Conservation (phyloP, 768 basidiomycete genomes). For the Leccinellum luteum region DNA sequence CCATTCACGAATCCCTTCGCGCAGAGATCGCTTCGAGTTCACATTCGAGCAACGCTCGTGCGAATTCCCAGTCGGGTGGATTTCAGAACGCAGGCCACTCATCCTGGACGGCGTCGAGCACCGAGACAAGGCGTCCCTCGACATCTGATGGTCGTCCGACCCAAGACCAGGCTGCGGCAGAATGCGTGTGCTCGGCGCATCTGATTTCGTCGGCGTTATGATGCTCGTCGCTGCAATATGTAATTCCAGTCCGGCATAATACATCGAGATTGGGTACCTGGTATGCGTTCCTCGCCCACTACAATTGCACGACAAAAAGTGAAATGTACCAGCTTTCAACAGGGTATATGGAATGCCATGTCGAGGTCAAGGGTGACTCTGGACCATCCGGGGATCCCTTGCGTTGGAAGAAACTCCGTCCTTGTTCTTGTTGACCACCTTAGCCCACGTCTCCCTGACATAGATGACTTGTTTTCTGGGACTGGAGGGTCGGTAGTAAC, state of each 20-base stretch:
- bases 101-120: conserved; percentile 6
- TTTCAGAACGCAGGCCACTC: conserved; percentile 2
- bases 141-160: conserved; percentile 10
- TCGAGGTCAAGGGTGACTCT: neutral
- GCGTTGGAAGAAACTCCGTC: neutral
- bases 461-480: conserved; percentile 2
- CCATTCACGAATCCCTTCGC: conserved; percentile 27
- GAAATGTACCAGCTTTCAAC: neutral
- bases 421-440: conserved; percentile 1
- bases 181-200: conserved; percentile 29
- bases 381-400: no score
- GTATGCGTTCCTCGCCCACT: neutral
- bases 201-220: conserved; percentile 27
- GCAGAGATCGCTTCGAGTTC: conserved; percentile 16
- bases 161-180: conserved; percentile 22
- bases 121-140: conserved; percentile 1
- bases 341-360: neutral
- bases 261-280: neutral
- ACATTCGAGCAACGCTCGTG: neutral
- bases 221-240: conserved; percentile 22
- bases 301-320: neutral
- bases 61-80: neutral
- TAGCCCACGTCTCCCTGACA: conserved; percentile 21
- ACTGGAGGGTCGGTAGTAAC: conserved; percentile 2
- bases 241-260: conserved; percentile 16